Evolutionary conservation across 441 rosid species (phyloP), one percentile per base, ranked within the genome.

Genomic region (Sinapis alba): DNA sequence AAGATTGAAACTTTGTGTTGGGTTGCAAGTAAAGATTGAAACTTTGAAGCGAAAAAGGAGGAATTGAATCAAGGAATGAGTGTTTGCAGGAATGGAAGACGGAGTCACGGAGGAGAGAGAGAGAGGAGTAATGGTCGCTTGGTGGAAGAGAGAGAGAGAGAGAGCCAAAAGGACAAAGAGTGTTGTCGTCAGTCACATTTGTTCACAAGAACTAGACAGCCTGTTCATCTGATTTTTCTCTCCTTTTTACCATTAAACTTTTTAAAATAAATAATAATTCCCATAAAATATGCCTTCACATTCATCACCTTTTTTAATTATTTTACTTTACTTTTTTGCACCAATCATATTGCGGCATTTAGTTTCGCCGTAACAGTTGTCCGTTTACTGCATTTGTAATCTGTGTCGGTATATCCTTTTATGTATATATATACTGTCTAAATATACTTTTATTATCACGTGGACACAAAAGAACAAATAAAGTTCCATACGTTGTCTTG

Each of bases 141-240:
- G 78, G 74, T 67, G 77, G 66, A 43, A 26, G 36, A 41, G 75
- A 68, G 66, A 69, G 66, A 32, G 56, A 58, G 76, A 78, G 67
- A 72, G 58, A 19, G 73, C 59, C 51, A 47, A 77, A 71, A 78
- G 70, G 75, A 68, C 74, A 73, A 64, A 73, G 71, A 74, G 81
- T 62, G 75, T 73, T 78, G 81, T 78, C 75, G 74, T 63, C 78
- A 73, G 78, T 78, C 73, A 47, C 75, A 76, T 76, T 76, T 76
- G 76, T 71, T 72, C 78, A 68, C 81, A 65, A 78, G 21, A 68
- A 62, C 26, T 38, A 69, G 64, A 78, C 78, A 78, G 81, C 78
- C 78, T 78, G 78, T 78, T 78, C 77, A 38, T 78, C 78, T 78
- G 64, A 20, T 73, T 43, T 68, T 73, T 78, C 38, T 56, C 65